phyloP scores from a whole-genome alignment of 1,284 basidiomycete species.

The Cutaneotrichosporon curvatum region DNA sequence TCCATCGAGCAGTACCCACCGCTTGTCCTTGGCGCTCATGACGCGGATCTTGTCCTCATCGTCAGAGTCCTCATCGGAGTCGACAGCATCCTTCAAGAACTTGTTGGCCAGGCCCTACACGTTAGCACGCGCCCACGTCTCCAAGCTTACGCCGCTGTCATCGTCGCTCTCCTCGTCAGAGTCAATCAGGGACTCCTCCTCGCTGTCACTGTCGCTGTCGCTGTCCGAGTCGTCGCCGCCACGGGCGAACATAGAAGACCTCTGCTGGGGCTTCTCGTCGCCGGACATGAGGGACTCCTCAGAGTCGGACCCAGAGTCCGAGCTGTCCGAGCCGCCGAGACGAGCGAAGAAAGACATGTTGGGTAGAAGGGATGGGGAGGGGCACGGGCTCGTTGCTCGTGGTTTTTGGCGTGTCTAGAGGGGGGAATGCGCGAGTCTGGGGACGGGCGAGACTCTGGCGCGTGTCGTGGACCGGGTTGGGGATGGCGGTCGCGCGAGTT shows the following conservation, averaged over 20 bases:
- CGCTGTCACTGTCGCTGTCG: constrained; percentile 20
- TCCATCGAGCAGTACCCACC: constrained; percentile 20
- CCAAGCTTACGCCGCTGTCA: constrained; percentile 20
- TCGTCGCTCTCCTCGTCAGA: constrained; percentile 17
- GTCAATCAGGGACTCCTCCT: constrained; percentile 34
- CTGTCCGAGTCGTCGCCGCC: constrained; percentile 23
- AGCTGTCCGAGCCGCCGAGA: constrained; percentile 31
- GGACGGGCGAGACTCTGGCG: not conserved
- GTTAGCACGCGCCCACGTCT: constrained; percentile 4
- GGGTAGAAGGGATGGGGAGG: not conserved
- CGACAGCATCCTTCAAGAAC: constrained; percentile 43
- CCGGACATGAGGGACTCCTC: constrained; percentile 42
- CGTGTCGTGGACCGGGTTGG: not conserved
- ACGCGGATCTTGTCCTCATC: constrained; percentile 44
- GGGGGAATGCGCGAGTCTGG: not conserved
- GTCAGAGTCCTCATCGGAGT: constrained; percentile 41
- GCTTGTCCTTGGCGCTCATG: constrained; percentile 47
- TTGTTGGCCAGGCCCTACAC: constrained; percentile 24
- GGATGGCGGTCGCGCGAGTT: constrained; percentile 4
- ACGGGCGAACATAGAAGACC: constrained; percentile 35
- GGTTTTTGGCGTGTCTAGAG: not conserved
- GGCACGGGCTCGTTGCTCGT: not conserved
- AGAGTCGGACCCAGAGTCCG: constrained; percentile 38
- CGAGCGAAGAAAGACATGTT: constrained; percentile 34
- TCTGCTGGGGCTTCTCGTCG: constrained; percentile 32